phyloP scores from a whole-genome alignment of 2,329 filamentous ascomycete genomes.

The Penicillium sp. region DNA sequence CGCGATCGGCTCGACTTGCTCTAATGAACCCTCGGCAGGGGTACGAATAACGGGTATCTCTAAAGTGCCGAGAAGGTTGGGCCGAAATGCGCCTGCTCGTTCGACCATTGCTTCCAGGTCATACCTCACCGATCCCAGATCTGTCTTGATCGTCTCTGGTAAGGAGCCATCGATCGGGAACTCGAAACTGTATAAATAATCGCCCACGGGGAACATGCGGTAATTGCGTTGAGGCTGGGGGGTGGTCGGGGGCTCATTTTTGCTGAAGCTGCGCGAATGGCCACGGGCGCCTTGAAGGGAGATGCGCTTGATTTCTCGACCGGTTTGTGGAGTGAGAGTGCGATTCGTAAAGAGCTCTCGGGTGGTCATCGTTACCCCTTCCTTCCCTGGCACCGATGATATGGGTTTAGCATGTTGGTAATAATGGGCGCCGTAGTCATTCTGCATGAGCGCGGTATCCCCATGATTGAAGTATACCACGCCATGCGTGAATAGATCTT shows the following conservation, averaged over 20 bases:
- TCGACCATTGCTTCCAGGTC: conserved; percentile 81
- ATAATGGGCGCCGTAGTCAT: conserved; percentile 60
- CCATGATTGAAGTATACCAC: conserved; percentile 81
- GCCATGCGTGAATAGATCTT: conserved; percentile 81
- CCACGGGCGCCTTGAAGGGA: conserved; percentile 76
- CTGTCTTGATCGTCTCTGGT: conserved; percentile 80
- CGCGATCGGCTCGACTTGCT: conserved; percentile 88
- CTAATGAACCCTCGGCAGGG: conserved; percentile 80
- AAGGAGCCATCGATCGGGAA: conserved; percentile 73
- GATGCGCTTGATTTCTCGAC: conserved; percentile 59
- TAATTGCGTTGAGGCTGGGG: conserved; percentile 73
- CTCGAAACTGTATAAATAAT: conserved; percentile 75
- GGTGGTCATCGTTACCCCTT: conserved; percentile 31
- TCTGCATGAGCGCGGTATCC: conserved; percentile 48
- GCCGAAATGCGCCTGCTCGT: conserved; percentile 82
- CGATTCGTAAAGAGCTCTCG: conserved; percentile 41
- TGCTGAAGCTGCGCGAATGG: conserved; percentile 79
- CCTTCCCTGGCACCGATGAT: conserved; percentile 30
- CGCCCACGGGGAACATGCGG: conserved; percentile 74
- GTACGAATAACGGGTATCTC: conserved; percentile 81
- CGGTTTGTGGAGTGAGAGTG: conserved; percentile 40
- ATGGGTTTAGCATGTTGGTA: conserved; percentile 51
- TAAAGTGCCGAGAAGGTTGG: conserved; percentile 76
- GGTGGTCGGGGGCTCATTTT: conserved; percentile 62
- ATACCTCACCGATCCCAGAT: conserved; percentile 82